A percentile compares a stretch with the other conserved stretches of the same genome.
These are phyloP conservation scores for Aureobasidium namibiae DNA, from an alignment of 2,329 filamentous ascomycete genomes.

Conservation along the genomic window DNA sequence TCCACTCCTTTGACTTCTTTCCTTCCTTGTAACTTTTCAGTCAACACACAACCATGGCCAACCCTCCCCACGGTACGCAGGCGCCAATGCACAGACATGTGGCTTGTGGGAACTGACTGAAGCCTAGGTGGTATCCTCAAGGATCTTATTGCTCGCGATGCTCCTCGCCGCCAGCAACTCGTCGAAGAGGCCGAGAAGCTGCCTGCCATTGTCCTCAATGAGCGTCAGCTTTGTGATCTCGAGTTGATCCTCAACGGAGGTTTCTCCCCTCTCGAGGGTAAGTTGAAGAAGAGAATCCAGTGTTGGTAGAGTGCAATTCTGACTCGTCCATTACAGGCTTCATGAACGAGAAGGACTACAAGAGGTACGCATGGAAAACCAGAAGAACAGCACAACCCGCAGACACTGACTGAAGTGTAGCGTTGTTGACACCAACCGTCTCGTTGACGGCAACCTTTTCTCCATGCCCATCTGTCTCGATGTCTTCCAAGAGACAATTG, in stretches of 20 bases:
- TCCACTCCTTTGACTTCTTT: slow-evolving; percentile 6
- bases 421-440: slow-evolving; percentile 80
- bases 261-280: slow-evolving; percentile 95
- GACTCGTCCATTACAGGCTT: slow-evolving; percentile 57
- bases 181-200: slow-evolving; percentile 76
- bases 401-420: slow-evolving; percentile 40
- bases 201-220: slow-evolving; percentile 73
- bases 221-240: slow-evolving; percentile 95
- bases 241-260: slow-evolving; percentile 96
- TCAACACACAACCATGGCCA: slow-evolving; percentile 33
- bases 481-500: slow-evolving; percentile 64
- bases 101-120: slow-evolving; percentile 17
- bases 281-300: slow-evolving; percentile 32
- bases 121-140: slow-evolving; percentile 77
- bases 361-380: slow-evolving; percentile 54
- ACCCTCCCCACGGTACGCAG: slow-evolving; percentile 41
- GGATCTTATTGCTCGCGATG: slow-evolving; percentile 92
- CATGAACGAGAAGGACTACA: slow-evolving; percentile 95
- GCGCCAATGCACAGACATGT: slow-evolving; percentile 5
- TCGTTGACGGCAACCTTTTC: slow-evolving; percentile 84
- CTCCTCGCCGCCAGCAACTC: slow-evolving; percentile 71
- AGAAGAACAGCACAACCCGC: not conserved
- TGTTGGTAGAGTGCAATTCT: not conserved
- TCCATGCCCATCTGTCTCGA: slow-evolving; percentile 96
- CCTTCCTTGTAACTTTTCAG: not conserved